phyloP scores from a whole-genome alignment of 1,284 basidiomycete species.

The Rhodotorula glutinis region DNA sequence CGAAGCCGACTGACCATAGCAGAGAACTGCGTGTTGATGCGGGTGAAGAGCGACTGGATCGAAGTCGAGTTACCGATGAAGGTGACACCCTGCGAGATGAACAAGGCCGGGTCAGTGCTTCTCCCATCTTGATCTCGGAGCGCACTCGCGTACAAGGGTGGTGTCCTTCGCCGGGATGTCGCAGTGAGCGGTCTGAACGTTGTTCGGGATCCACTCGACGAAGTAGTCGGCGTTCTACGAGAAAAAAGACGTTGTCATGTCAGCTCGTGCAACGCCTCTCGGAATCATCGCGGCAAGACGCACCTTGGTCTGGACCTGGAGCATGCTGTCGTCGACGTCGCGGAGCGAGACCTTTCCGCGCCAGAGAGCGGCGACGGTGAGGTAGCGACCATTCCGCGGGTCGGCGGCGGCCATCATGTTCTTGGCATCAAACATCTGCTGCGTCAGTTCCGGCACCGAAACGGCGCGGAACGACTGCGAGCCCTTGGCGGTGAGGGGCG shows the following conservation, averaged over 20 bases:
- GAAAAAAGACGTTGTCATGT: background rate
- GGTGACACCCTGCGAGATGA: slow-evolving; percentile 57
- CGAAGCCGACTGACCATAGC: slow-evolving; percentile 71
- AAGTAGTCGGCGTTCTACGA: slow-evolving; percentile 61
- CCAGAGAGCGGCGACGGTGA: slow-evolving; percentile 90
- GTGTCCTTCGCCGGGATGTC: slow-evolving; percentile 88
- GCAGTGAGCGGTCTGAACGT: slow-evolving; percentile 92
- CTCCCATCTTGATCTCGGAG: background rate
- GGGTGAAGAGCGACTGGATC: slow-evolving; percentile 97
- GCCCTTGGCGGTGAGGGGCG: slow-evolving; percentile 87
- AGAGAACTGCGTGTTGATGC: slow-evolving; percentile 82
- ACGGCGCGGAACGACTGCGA: slow-evolving; percentile 76
- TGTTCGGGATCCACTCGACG: slow-evolving; percentile 99
- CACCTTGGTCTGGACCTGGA: slow-evolving; percentile 79
- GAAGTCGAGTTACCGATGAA: slow-evolving; percentile 94
- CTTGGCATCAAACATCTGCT: slow-evolving; percentile 98
- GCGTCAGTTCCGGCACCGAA: slow-evolving; percentile 90
- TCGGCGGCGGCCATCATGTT: slow-evolving; percentile 76
- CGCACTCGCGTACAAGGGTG: slow-evolving; percentile 62
- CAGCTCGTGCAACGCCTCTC: slow-evolving; percentile 57
- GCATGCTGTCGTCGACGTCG: slow-evolving; percentile 97
- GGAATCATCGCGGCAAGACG: background rate
- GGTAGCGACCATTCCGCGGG: slow-evolving; percentile 81
- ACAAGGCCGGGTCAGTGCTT: background rate
- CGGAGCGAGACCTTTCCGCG: slow-evolving; percentile 98